These are phyloP conservation scores for Mycena leptocephala DNA, from an alignment of 768 basidiomycete genomes.

Conservation along the genomic window DNA sequence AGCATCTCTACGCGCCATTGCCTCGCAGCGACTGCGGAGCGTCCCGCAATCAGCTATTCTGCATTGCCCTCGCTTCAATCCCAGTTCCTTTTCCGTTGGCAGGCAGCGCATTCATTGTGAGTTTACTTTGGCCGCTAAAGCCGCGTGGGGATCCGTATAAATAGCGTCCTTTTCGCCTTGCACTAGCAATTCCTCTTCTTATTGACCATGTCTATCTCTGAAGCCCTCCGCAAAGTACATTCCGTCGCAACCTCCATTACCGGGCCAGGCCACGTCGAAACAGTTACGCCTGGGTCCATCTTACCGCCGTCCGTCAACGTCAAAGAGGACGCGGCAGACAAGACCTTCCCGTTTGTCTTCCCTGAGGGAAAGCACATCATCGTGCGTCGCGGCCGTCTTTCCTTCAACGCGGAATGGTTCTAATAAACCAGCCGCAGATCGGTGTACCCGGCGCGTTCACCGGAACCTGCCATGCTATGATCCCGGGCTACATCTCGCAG, in stretches of 20 bases:
- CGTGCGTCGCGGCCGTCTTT: conserved; percentile 53
- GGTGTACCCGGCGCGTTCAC: conserved; percentile 88
- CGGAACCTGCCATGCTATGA: conserved; percentile 77
- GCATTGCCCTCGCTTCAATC: not conserved
- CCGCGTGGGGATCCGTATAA: not conserved
- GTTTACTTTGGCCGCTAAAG: not conserved
- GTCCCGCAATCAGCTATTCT: not conserved
- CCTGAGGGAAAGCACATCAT: conserved; percentile 77
- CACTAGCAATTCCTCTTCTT: not conserved
- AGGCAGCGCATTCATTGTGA: not conserved
- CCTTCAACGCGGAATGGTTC: not conserved
- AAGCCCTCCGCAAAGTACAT: conserved; percentile 60
- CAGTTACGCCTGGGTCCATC: conserved; percentile 20
- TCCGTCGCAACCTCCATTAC: conserved; percentile 68
- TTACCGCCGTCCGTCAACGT: conserved; percentile 64
- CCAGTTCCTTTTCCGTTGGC: not conserved
- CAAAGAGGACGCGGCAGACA: conserved; percentile 72
- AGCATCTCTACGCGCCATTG: conserved; percentile 4
- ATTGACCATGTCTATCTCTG: conserved; percentile 29
- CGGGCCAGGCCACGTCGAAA: conserved; percentile 66
- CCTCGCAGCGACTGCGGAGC: conserved; percentile 5
- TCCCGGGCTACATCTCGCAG: conserved; percentile 75
- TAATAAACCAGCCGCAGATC: conserved; percentile 57
- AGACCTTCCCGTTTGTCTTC: conserved; percentile 55
- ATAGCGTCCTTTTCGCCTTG: not conserved